Conservation (phyloP, 805 yeast species). For the Starmera pachycereana region DNA sequence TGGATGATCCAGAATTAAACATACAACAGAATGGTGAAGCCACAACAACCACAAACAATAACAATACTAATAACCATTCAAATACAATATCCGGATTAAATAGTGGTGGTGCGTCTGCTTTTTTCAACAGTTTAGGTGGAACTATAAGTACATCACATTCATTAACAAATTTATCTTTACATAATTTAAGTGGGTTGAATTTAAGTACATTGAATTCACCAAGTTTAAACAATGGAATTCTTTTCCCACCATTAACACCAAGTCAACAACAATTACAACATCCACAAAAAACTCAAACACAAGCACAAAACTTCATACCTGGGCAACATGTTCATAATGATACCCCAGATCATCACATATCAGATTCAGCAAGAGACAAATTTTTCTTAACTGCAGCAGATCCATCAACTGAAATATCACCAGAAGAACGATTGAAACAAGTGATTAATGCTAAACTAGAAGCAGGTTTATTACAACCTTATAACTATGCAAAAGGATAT, state of each 20-base stretch:
- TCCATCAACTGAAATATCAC: conserved; percentile 88
- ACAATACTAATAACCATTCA: conserved; percentile 1
- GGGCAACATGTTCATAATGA: conserved; percentile 5
- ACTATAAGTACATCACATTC: conserved; percentile 15
- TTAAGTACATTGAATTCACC: conserved; percentile 16
- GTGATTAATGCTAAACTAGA: conserved; percentile 90
- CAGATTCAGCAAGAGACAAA: conserved; percentile 80
- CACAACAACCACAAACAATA: conserved; percentile 5
- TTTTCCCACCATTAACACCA: conserved; percentile 4
- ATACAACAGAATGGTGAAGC: conserved; percentile 1
- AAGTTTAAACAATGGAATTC: conserved; percentile 1
- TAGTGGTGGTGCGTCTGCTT: neutral
- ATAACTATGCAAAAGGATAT: conserved; percentile 89
- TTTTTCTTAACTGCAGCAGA: conserved; percentile 95
- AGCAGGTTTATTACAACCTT: conserved; percentile 88
- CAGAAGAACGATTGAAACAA: conserved; percentile 86
- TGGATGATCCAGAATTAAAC: conserved; percentile 71
- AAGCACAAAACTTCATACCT: conserved; percentile 5
- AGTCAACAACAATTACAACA: conserved; percentile 3
- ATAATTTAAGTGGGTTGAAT: conserved; percentile 12
- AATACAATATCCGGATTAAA: neutral
- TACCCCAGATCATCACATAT: conserved; percentile 10
- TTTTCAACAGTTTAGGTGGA: conserved; percentile 1
- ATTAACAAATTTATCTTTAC: conserved; percentile 16
- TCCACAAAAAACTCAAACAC: neutral